These are phyloP conservation scores for Cytospora piceicola DNA, from an alignment of 2,329 filamentous ascomycete species.

Conservation along the genomic window DNA sequence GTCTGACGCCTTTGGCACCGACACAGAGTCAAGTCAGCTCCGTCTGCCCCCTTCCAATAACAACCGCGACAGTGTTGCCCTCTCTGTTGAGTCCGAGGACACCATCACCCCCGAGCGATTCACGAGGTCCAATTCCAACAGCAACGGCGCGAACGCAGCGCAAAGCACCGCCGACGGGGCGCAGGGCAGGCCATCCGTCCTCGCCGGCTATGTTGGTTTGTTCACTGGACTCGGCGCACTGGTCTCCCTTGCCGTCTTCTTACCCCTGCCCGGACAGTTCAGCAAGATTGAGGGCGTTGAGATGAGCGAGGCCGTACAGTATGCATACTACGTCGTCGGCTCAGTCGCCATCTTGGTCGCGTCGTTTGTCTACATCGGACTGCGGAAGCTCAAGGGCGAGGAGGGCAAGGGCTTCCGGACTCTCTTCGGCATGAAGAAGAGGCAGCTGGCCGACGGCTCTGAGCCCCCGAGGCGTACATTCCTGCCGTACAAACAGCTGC, in stretches of 20 bases:
- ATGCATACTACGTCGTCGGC: constrained; percentile 88
- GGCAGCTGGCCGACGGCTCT: constrained; percentile 30
- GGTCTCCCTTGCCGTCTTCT: constrained; percentile 78
- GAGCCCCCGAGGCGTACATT: constrained; percentile 35
- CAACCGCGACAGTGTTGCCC: constrained; percentile 61
- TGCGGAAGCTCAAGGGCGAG: constrained; percentile 72
- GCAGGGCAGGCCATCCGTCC: constrained; percentile 55
- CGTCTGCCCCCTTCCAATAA: constrained; percentile 37
- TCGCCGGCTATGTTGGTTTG: constrained; percentile 88
- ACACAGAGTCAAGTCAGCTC: constrained; percentile 39
- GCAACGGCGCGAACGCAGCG: constrained; percentile 24
- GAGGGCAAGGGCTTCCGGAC: constrained; percentile 73
- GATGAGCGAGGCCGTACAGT: constrained; percentile 73
- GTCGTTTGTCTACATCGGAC: constrained; percentile 75
- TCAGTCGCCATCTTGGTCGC: constrained; percentile 72
- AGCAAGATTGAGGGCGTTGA: constrained; percentile 71
- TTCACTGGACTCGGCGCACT: constrained; percentile 93
- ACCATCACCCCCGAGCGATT: constrained; percentile 74
- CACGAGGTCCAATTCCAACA: constrained; percentile 38
- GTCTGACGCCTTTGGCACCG: constrained; percentile 35
- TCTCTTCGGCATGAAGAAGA: constrained; percentile 51
- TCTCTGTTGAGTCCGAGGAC: constrained; percentile 72
- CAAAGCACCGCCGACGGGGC: constrained; percentile 34
- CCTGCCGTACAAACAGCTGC: constrained; percentile 62
- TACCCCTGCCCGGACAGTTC: constrained; percentile 85